Conservation (phyloP, 2,329 filamentous ascomycete species). For the Fusarium mundagurra region DNA sequence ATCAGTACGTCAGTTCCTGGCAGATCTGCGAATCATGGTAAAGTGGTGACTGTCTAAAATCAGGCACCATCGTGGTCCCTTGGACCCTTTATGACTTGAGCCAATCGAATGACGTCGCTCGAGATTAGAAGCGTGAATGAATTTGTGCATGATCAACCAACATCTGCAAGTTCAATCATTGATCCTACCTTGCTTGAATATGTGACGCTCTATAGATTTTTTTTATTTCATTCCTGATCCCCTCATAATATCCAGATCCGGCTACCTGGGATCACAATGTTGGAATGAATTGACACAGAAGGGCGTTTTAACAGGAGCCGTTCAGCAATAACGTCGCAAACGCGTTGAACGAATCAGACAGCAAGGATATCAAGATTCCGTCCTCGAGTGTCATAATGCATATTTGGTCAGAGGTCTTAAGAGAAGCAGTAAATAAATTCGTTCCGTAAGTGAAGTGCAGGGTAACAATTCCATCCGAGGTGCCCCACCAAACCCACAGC, state of each 20-base stretch:
- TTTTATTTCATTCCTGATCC: not conserved
- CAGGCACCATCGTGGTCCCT: not conserved
- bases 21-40: not conserved
- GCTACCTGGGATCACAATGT: accelerated
- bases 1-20: not conserved
- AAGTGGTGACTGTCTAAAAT: not conserved
- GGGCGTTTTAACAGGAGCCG: not conserved
- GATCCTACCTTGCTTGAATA: too few species aligned
- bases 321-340: not conserved
- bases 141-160: not conserved
- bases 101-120: not conserved
- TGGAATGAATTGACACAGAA: accelerated
- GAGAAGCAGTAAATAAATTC: not conserved
- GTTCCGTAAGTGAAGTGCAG: not conserved
- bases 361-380: not conserved
- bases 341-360: too few species aligned
- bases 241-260: accelerated
- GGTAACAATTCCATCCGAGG: not conserved
- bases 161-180: accelerated
- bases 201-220: not conserved
- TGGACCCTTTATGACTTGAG: not conserved
- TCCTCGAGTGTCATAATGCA: not conserved
- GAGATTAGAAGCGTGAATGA: too few species aligned
- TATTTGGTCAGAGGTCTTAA: not conserved
- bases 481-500: not conserved